Conservation (phyloP, 1,284 basidiomycete genomes). For the Papiliotrema nemorosa region DNA sequence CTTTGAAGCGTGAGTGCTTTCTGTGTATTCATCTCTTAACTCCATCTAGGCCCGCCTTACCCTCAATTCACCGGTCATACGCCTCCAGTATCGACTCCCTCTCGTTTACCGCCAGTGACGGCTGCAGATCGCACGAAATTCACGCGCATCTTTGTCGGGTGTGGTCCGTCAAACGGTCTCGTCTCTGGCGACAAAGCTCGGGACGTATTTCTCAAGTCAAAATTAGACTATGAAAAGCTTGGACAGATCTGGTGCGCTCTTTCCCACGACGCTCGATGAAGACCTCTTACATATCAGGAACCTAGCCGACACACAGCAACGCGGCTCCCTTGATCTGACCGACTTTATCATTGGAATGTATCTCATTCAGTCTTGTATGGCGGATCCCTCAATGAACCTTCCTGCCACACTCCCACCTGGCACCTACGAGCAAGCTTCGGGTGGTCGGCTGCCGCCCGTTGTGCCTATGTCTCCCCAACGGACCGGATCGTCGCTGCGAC, state of each 20-base stretch:
- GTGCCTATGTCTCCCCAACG: conserved; percentile 35
- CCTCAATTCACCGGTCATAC: conserved; percentile 73
- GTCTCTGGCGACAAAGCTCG: conserved; percentile 83
- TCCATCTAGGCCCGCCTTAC: conserved; percentile 69
- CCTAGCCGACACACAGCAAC: conserved; percentile 88
- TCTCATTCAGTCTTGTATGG: conserved; percentile 84
- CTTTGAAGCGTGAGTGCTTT: conserved; percentile 17
- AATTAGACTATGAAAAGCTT: conserved; percentile 82
- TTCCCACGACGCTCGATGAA: background rate
- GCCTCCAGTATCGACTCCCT: conserved; percentile 30
- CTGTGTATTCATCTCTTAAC: background rate
- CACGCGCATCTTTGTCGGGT: conserved; percentile 68
- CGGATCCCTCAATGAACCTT: conserved; percentile 67
- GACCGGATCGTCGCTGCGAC: conserved; percentile 31
- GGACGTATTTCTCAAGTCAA: conserved; percentile 90
- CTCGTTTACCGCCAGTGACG: conserved; percentile 61
- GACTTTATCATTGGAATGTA: conserved; percentile 98
- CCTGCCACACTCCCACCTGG: conserved; percentile 79
- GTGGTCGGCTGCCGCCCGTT: conserved; percentile 48
- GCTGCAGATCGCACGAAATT: conserved; percentile 80
- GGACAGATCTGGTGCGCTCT: conserved; percentile 81
- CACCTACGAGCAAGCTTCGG: conserved; percentile 80
- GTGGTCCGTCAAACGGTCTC: conserved; percentile 70
- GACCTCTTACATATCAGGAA: conserved; percentile 57
- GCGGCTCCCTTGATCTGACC: conserved; percentile 81